A percentile compares a stretch with the other conserved stretches of the same genome.
These are phyloP conservation scores for Candida xiaguanensis DNA, from an alignment of 805 yeast genomes.

Conservation along the genomic window DNA sequence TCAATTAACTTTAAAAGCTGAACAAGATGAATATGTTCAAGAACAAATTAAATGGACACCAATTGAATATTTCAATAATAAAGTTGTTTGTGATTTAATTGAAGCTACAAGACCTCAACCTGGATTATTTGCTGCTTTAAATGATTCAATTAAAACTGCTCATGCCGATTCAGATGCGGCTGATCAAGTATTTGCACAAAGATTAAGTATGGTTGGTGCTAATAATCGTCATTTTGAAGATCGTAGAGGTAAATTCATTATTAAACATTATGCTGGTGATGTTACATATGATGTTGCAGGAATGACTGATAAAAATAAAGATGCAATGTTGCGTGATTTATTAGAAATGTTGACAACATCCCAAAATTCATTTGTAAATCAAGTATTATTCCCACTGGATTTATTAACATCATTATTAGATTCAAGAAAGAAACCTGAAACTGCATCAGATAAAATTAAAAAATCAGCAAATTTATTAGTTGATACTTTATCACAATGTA, in stretches of 20 bases:
- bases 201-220: constrained; percentile 76
- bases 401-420: constrained; percentile 39
- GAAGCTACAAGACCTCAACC: constrained; percentile 89
- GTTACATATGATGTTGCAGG: constrained; percentile 85
- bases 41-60: constrained; percentile 98
- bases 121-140: constrained; percentile 92
- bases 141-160: constrained; percentile 96
- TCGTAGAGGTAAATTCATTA: constrained; percentile 79
- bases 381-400: constrained; percentile 39
- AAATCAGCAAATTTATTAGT: constrained; percentile 86
- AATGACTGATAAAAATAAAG: constrained; percentile 97
- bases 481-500: constrained; percentile 83
- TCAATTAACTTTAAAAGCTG: constrained; percentile 91
- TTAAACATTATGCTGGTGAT: constrained; percentile 98
- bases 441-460: constrained; percentile 94
- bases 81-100: constrained; percentile 93
- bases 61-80: constrained; percentile 91
- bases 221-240: constrained; percentile 84
- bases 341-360: constrained; percentile 76
- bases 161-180: constrained; percentile 97
- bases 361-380: constrained; percentile 63
- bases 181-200: constrained; percentile 91
- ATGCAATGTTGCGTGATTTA: constrained; percentile 84
- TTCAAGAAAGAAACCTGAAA: constrained; percentile 81
- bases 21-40: constrained; percentile 94